phyloP scores from a whole-genome alignment of 768 basidiomycete species.

The Auricularia auricula-judae region DNA sequence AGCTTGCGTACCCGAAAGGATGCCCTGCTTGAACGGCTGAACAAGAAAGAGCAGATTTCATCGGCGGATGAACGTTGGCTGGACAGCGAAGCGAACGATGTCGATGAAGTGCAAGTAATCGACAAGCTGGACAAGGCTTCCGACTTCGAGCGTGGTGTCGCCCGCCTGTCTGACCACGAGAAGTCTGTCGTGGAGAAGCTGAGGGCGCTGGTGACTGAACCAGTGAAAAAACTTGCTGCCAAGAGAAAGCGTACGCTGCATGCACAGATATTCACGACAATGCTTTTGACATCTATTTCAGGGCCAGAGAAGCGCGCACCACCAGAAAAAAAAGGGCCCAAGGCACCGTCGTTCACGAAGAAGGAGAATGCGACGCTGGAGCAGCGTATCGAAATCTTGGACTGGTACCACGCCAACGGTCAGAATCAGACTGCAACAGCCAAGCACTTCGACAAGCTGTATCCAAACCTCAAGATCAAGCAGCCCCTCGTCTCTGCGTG shows the following conservation, averaged over 20 bases:
- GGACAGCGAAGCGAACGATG: neutral
- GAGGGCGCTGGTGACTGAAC: neutral
- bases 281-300: too few relatives aligned
- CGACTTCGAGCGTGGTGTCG: neutral
- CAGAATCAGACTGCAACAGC: conserved; percentile 22
- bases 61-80: neutral
- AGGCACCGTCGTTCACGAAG: neutral
- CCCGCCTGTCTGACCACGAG: neutral
- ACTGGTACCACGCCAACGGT: conserved; percentile 25
- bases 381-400: conserved; percentile 25
- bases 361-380: conserved; percentile 20
- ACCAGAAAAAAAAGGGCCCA: neutral
- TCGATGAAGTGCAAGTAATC: neutral
- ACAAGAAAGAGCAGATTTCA: neutral
- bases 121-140: neutral
- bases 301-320: neutral
- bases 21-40: conserved; percentile 8
- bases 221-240: too few relatives aligned
- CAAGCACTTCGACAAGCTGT: conserved; percentile 19
- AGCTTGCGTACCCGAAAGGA: conserved; percentile 15
- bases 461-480: conserved; percentile 23
- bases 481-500: conserved; percentile 24
- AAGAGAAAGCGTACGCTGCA: too few relatives aligned
- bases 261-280: too few relatives aligned
- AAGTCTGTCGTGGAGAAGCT: neutral